These are phyloP conservation scores for Chernovozyma aurita DNA, from an alignment of 1,139 yeast genomes.

Conservation along the genomic window DNA sequence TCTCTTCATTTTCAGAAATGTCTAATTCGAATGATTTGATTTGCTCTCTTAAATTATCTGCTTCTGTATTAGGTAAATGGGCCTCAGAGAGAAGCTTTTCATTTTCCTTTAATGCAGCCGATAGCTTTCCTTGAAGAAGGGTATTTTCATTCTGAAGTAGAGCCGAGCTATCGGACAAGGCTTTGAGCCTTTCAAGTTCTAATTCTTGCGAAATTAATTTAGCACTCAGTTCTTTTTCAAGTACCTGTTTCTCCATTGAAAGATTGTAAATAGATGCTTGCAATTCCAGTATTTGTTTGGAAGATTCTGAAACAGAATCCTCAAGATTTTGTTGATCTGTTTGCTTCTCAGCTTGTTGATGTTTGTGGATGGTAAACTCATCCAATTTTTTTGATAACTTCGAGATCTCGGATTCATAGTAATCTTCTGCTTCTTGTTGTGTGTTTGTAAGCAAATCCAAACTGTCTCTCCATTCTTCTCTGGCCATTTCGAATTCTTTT, in stretches of 20 bases:
- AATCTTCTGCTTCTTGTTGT: slow-evolving; percentile 38
- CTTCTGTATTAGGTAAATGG: not conserved
- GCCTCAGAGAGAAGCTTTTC: not conserved
- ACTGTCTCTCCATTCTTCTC: slow-evolving; percentile 55
- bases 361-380: not conserved
- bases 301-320: not conserved
- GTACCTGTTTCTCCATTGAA: slow-evolving; percentile 1
- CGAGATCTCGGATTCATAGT: slow-evolving; percentile 25
- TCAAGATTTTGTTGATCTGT: not conserved
- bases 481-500: slow-evolving; percentile 45
- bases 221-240: slow-evolving; percentile 5
- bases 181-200: slow-evolving; percentile 1
- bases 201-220: slow-evolving; percentile 2
- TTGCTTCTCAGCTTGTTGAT: not conserved
- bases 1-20: too few species aligned
- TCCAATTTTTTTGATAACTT: slow-evolving; percentile 22
- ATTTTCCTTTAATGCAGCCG: not conserved
- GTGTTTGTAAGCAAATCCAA: slow-evolving; percentile 47
- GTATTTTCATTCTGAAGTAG: not conserved
- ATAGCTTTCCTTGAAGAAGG: not conserved
- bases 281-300: not conserved
- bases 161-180: not conserved
- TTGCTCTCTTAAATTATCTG: not conserved
- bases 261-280: slow-evolving; percentile 1
- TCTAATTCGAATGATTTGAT: not conserved